These are phyloP conservation scores for Raffaelea albimanens DNA, from an alignment of 2,329 filamentous ascomycete genomes.

Conservation along the genomic window DNA sequence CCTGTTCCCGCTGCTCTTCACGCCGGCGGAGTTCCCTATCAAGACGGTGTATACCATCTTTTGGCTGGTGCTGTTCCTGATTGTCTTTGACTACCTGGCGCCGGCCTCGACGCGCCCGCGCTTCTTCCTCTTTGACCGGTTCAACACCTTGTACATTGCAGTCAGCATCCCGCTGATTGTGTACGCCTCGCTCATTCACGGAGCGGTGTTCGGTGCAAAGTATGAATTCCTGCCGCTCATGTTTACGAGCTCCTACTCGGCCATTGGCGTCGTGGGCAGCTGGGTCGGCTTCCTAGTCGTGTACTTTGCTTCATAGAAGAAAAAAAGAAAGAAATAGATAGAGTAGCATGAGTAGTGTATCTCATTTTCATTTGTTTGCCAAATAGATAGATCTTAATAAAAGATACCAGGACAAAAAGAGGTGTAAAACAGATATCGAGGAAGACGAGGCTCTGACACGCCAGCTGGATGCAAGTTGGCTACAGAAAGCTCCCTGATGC, in stretches of 20 bases:
- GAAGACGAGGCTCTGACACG: no score
- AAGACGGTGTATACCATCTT: conserved; percentile 89
- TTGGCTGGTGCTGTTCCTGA: conserved; percentile 80
- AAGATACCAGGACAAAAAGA: no score
- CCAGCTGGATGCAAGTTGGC: no score
- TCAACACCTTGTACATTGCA: conserved; percentile 81
- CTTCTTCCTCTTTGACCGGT: conserved; percentile 84
- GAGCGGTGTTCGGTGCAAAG: conserved; percentile 68
- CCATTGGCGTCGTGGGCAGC: conserved; percentile 88
- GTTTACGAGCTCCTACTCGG: conserved; percentile 93
- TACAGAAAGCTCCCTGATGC: neutral
- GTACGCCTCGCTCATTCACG: conserved; percentile 81
- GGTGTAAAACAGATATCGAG: no score
- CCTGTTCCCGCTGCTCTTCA: conserved; percentile 89
- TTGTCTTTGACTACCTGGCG: conserved; percentile 78
- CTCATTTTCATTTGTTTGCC: no score
- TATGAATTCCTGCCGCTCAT: conserved; percentile 92
- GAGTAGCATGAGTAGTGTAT: no score
- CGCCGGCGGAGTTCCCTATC: conserved; percentile 81
- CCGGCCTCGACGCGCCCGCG: conserved; percentile 72
- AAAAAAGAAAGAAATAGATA: no score
- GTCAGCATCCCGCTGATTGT: conserved; percentile 80
- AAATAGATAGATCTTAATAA: no score
- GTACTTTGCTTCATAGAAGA: conserved; percentile 56
- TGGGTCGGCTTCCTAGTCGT: conserved; percentile 93